A percentile compares a stretch with the other conserved stretches of the same genome.
Conservation (phyloP, 2,329 filamentous ascomycete species). For the Beauveria bassiana region DNA sequence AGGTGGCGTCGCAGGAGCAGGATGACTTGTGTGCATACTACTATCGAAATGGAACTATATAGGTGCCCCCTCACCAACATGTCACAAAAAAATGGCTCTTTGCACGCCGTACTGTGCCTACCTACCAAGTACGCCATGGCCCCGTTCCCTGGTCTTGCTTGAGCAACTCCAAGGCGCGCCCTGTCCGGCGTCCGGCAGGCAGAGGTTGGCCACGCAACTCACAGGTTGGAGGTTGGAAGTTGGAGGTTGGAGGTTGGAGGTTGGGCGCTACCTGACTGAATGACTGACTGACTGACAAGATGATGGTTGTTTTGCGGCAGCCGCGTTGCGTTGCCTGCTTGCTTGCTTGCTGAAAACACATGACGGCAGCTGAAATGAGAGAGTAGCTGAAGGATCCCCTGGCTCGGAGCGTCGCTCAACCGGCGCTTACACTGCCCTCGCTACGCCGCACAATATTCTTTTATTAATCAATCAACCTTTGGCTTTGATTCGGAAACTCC, state of each 20-base stretch:
- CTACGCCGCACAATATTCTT: background rate
- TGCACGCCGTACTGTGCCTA: background rate
- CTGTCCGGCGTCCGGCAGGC: constrained; percentile 6
- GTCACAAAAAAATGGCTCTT: constrained; percentile 11
- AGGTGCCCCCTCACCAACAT: constrained; percentile 9
- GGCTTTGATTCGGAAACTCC: background rate
- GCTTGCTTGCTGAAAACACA: background rate
- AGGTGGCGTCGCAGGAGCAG: constrained; percentile 8
- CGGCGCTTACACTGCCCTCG: constrained; percentile 2
- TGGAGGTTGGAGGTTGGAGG: background rate
- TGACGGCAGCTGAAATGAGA: background rate
- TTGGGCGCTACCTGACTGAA: background rate
- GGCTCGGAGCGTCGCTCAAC: background rate
- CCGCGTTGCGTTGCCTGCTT: background rate
- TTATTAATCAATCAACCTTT: background rate
- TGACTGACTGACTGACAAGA: too few species aligned
- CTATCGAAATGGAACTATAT: constrained; percentile 11
- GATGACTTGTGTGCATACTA: constrained; percentile 8
- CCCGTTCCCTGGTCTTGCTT: constrained; percentile 7
- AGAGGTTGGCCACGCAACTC: background rate
- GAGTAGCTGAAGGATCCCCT: background rate
- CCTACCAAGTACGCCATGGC: background rate
- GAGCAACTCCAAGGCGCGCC: constrained; percentile 3
- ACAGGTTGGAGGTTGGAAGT: background rate
- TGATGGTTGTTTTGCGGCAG: background rate